Evolutionary conservation across 2,329 filamentous ascomycete species (phyloP), one percentile per base, ranked within the genome.

Genomic region (Magnaporthiopsis rhizophila): DNA sequence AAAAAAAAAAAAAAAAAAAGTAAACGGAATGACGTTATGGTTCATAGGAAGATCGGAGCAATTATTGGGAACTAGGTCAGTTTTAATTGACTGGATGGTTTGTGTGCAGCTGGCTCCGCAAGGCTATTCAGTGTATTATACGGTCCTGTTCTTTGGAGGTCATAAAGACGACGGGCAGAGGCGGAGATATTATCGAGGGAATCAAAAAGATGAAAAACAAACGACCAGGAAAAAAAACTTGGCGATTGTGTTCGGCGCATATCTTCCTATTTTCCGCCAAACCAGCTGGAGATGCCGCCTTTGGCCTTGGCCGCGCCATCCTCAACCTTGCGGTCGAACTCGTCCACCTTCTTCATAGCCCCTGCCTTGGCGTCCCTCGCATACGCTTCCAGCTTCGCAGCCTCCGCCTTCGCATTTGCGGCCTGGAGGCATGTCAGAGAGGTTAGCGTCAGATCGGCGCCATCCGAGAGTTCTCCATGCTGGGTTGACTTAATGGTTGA

Each of bases 201-300:
- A 50, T 21, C 38, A 21, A 21, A 21, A 7, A 30, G 30, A 30
- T 30, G 34, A 11, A 36, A 36, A 36, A 12, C 34, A 9, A 36
- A 53, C 7, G 18, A n/a, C 45, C 18, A 53, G 45, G n/a, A 11
- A 24, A 24, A 53, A 53, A n/a, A 21, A 24, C 13, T 18, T 53
- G 45, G 8, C 2, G 45, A 11, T 24, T 3, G 21, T 6, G n/a
- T n/a, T 21, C 18, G 9, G 18, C 21, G 6, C 18, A 21, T n/a
- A n/a, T n/a, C 12, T 26, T 3, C 24, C 69, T 74, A 78, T 73
- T 84, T 85, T 67, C 84, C 83, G 65, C 92, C 89, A 72, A 97
- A 96, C 93, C 92, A 97, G 74, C 89, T 85, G 58, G 89, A 90
- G 71, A 96, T 77, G 68, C 89, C 89, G 71, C 87, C 86, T 86